A percentile compares a stretch with the other conserved stretches of the same genome.
Evolutionary conservation across 495 filamentous ascomycete genomes (phyloP).

Genomic region (Neurospora discreta): DNA sequence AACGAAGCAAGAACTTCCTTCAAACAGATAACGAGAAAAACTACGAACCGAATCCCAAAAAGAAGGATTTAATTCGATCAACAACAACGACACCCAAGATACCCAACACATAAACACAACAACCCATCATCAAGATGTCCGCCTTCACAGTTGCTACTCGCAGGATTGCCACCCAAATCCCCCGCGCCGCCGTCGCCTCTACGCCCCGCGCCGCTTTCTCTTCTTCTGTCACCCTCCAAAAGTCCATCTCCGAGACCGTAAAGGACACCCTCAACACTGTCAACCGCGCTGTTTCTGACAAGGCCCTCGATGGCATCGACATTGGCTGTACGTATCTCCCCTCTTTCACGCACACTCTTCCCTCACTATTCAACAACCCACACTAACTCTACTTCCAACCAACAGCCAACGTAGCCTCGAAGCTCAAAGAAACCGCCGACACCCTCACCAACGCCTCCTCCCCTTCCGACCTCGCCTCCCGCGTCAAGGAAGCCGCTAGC

Average conservation of each 20-base stretch:
- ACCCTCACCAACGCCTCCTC: slow-evolving; percentile 7
- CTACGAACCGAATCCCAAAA: neutral
- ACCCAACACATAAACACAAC: slow-evolving; percentile 4
- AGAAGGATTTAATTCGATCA: neutral
- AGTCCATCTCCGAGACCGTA: slow-evolving; percentile 33
- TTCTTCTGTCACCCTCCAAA: slow-evolving; percentile 27
- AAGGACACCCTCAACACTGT: slow-evolving; percentile 42
- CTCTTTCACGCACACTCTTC: neutral
- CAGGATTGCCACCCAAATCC: slow-evolving; percentile 22
- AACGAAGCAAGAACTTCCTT: neutral
- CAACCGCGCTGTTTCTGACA: slow-evolving; percentile 41
- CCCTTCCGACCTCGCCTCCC: neutral
- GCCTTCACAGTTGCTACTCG: slow-evolving; percentile 31
- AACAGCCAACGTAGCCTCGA: slow-evolving; percentile 34
- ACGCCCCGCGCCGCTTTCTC: slow-evolving; percentile 33
- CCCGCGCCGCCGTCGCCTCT: slow-evolving; percentile 9
- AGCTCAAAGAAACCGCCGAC: slow-evolving; percentile 28
- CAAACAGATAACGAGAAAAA: neutral
- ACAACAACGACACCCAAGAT: neutral
- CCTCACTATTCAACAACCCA: neutral
- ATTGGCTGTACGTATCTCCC: slow-evolving; percentile 29
- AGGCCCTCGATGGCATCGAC: slow-evolving; percentile 46
- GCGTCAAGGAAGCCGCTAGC: slow-evolving; percentile 12
- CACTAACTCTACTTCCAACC: slow-evolving; percentile 4
- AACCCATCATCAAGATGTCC: slow-evolving; percentile 30